Percentiles rank a stretch among this genome's conserved stretches.
These are phyloP conservation scores for Metschnikowia cubensis DNA, from an alignment of 805 yeast species.

Conservation along the genomic window DNA sequence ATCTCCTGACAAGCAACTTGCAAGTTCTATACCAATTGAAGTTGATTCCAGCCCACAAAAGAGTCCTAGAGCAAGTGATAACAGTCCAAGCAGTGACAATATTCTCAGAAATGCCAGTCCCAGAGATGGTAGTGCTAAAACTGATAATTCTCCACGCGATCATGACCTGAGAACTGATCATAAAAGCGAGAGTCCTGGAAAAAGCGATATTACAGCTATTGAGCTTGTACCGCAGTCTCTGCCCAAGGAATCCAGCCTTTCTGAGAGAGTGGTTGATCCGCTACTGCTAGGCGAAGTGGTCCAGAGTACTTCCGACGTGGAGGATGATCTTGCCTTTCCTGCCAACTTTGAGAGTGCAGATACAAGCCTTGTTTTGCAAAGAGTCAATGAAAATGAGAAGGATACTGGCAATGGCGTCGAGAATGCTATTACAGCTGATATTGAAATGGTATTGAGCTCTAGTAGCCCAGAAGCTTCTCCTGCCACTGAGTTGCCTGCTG, in stretches of 20 bases:
- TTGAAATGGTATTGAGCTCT: background rate
- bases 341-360: background rate
- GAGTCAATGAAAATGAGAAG: background rate
- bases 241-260: slow-evolving; percentile 2
- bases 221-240: slow-evolving; percentile 3
- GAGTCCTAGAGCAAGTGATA: background rate
- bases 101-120: too few relatives aligned
- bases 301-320: background rate
- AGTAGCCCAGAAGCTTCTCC: background rate
- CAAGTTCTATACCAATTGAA: background rate
- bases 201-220: background rate
- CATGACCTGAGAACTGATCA: too few relatives aligned
- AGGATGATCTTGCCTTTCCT: background rate
- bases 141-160: too few relatives aligned
- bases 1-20: background rate
- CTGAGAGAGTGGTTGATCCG: background rate
- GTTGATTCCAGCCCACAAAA: background rate
- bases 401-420: background rate
- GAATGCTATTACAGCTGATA: background rate
- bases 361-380: background rate
- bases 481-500: background rate
- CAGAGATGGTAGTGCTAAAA: too few relatives aligned
- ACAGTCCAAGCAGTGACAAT: too few relatives aligned
- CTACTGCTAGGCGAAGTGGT: background rate
- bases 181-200: background rate